These are phyloP conservation scores for Aspergillus spinulosporus DNA, from an alignment of 2,329 filamentous ascomycete genomes.

Conservation along the genomic window DNA sequence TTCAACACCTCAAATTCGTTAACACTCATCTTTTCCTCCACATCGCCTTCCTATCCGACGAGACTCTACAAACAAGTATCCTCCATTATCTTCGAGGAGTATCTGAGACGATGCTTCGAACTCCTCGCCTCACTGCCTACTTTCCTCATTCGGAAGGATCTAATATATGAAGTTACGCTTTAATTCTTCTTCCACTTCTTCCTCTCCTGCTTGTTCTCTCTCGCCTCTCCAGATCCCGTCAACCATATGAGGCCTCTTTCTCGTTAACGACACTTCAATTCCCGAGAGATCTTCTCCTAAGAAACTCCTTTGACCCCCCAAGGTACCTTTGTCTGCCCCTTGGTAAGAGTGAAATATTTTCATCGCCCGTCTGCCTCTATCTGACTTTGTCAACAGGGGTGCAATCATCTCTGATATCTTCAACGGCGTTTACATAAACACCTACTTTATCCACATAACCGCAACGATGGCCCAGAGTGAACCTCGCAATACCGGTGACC, in stretches of 20 bases:
- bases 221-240: neutral
- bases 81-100: neutral
- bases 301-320: neutral
- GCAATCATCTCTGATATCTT: neutral
- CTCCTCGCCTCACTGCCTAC: neutral
- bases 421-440: neutral
- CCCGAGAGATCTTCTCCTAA: neutral
- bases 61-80: neutral
- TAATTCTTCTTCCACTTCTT: neutral
- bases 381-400: neutral
- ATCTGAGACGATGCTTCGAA: neutral
- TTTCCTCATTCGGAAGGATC: neutral
- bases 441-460: neutral
- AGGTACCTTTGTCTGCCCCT: neutral
- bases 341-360: neutral
- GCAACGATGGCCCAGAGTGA: constrained; percentile 9
- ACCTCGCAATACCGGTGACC: constrained; percentile 17
- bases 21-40: neutral
- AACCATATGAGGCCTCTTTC: too few species aligned
- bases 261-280: too few species aligned
- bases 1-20: neutral
- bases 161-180: neutral
- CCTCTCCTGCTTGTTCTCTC: neutral
- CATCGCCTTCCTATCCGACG: neutral
- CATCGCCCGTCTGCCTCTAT: neutral